Base-by-base conservation (phyloP, 331 rosid genomes). In the Rosa hybrid region DNA sequence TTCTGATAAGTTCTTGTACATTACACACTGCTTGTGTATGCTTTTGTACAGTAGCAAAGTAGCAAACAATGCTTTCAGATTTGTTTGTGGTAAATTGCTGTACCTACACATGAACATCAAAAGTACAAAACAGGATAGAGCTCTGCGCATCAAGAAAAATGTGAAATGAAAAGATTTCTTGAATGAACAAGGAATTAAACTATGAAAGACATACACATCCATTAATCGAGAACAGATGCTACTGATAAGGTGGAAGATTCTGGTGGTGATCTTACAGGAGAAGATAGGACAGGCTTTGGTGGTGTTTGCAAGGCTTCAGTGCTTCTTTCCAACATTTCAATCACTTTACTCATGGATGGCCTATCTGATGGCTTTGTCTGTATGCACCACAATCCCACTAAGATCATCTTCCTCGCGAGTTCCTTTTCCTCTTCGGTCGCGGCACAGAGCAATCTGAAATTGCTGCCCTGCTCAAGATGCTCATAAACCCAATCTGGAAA, bases 371-470 rank as follows among this genome's bases (percentile, higher is more conserved):
- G 88, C 46, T 71, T n/a, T 4, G 86, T 63, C 64, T 83, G 92
- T 34, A 85, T 86, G 84, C 92, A 86, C 90, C 90, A 86, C 54
- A 86, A 49, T 0, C 86, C 89, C 20, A 85, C 89, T 5, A 87
- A 5, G 1, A 77, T 77, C 89, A 86, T 79, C 80, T 77, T 85
- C 57, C 68, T 85, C 56, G 82, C 81, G 2, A 85, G 8, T 42
- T 78, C 81, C 75, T 75, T 78, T 77, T 89, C 87, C 39, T 77
- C 82, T 3, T 7, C 4, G 4, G 11, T 14, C 23, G 46, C 76
- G 2, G 1, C 64, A 3, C 68, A 73, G 44, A 71, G 21, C 0
- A 39, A 5, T n/a, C 72, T 79, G n/a, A 85, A 27, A 64, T 68
- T 7, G 27, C 3, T 73, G 16, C 18, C 76, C 11, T 5, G 50